Evolutionary conservation across 2,329 filamentous ascomycete genomes (phyloP).

Genomic region (Colletotrichum lupini): DNA sequence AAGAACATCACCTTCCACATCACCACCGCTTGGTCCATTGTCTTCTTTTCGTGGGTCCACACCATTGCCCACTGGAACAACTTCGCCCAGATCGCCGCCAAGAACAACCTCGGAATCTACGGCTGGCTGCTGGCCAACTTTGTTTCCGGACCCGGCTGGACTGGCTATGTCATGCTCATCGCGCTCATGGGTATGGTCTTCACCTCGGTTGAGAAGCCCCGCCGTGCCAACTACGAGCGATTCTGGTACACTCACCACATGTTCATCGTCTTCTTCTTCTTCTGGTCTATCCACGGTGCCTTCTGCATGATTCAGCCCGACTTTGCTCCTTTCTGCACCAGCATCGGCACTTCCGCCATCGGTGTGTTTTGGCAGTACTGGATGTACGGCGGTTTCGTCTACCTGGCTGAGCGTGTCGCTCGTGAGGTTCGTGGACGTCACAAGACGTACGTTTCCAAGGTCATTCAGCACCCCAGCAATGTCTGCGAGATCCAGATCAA

Average conservation of each 20-base stretch:
- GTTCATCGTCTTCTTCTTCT: slow-evolving; percentile 88
- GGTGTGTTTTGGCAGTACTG: slow-evolving; percentile 93
- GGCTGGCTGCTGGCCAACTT: slow-evolving; percentile 84
- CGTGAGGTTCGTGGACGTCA: slow-evolving; percentile 83
- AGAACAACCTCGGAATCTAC: slow-evolving; percentile 81
- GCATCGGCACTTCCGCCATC: slow-evolving; percentile 71
- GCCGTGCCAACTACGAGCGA: slow-evolving; percentile 85
- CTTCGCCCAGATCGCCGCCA: slow-evolving; percentile 79
- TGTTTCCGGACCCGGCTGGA: slow-evolving; percentile 84
- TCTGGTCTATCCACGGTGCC: slow-evolving; percentile 90
- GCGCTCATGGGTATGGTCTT: slow-evolving; percentile 82
- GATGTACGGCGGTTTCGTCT: slow-evolving; percentile 85
- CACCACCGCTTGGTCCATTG: slow-evolving; percentile 85
- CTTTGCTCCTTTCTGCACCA: slow-evolving; percentile 80
- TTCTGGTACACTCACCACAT: slow-evolving; percentile 94
- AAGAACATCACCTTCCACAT: slow-evolving; percentile 93
- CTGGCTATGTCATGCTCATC: slow-evolving; percentile 85
- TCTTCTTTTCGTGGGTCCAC: slow-evolving; percentile 89
- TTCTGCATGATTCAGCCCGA: slow-evolving; percentile 94
- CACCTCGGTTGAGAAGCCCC: slow-evolving; percentile 81
- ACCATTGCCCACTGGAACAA: slow-evolving; percentile 91
- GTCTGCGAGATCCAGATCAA: slow-evolving; percentile 94
- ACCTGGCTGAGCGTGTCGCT: slow-evolving; percentile 81
- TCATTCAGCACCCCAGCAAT: slow-evolving; percentile 89
- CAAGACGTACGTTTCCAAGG: slow-evolving; percentile 89